Evolutionary conservation across 2,329 filamentous ascomycete species (phyloP), one percentile per base, ranked within the genome.

Genomic region (Scopulariopsis brevicaulis): DNA sequence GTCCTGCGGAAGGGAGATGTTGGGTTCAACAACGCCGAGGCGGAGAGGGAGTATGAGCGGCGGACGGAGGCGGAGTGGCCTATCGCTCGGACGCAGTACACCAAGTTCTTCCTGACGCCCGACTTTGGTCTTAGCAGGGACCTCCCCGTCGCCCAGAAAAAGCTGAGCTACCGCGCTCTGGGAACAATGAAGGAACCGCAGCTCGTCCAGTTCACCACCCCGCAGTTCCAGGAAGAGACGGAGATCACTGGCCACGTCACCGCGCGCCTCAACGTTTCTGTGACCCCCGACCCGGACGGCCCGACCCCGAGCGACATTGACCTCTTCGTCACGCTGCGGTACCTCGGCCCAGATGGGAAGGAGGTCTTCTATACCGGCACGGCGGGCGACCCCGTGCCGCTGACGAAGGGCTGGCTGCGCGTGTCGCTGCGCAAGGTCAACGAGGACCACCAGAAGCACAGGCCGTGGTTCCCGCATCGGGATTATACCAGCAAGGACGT

Each of bases 171-270:
- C 67, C 73, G 74, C 57, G 83, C 84, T 0, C 73, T 87, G 0
- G 83, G 84, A 0, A 79, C 73, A 0, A 63, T 86, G 0, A 72
- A 83, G 0, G 73, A 78, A 11, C 77, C 77, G 0, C 72, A 84
- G 55, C 59, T 77, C 0, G 62, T 88, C 0, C 78, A 80, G 50
- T 89, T 89, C 66, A 73, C 71, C 1, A 85, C 80, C 0, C 59
- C 73, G 0, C 71, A 81, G 0, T 87, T 89, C 59, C 74, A 77
- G n/a, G 60, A 72, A 7, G 83, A 89, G 63, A 86, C 80, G 0
- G 86, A 89, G 64, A 81, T 90, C 57, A 89, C 86, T 0, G 86
- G 86, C 0, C 83, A 89, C 64, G 72, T 87, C 32, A 73, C 81
- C 0, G 84, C 83, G 0, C 84, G 83, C 62, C 72, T 90, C 4